Conservation (phyloP, 2,329 filamentous ascomycete genomes). For the Acrocalymma vagum region DNA sequence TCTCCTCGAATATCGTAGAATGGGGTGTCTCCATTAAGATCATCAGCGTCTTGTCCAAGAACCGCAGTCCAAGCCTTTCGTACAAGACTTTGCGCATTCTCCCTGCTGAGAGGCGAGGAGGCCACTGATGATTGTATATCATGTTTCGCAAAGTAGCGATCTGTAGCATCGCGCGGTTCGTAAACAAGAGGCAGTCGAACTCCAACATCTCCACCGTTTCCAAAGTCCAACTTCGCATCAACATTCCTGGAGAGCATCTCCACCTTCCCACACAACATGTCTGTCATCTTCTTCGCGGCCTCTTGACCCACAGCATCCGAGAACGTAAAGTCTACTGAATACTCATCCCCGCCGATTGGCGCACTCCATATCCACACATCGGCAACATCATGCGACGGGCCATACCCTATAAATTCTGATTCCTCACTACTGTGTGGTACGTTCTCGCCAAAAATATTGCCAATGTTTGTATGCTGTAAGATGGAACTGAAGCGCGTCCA, state of each 20-base stretch:
- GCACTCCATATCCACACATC: conserved; percentile 10
- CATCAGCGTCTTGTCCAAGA: background rate
- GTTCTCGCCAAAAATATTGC: background rate
- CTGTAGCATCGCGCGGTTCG: no score
- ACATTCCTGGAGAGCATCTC: background rate
- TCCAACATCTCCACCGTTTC: background rate
- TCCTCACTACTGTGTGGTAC: background rate
- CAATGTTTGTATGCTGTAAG: conserved; percentile 6
- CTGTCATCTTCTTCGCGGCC: conserved; percentile 2
- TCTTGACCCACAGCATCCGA: conserved; percentile 2
- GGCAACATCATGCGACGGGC: conserved; percentile 8
- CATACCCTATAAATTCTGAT: conserved; percentile 3
- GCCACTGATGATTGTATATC: background rate
- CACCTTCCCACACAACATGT: conserved; percentile 8
- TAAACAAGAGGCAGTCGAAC: conserved; percentile 3
- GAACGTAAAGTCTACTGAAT: conserved; percentile 6
- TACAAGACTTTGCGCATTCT: background rate
- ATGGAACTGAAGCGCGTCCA: conserved; percentile 8
- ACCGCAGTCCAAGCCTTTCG: background rate
- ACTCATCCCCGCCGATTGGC: background rate
- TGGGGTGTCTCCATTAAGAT: background rate
- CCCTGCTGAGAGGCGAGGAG: background rate
- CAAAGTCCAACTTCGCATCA: background rate
- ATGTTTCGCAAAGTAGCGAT: no score
- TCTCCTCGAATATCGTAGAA: background rate